Conservation (phyloP, 2,329 filamentous ascomycete species). For the Bipolaris oryzae region DNA sequence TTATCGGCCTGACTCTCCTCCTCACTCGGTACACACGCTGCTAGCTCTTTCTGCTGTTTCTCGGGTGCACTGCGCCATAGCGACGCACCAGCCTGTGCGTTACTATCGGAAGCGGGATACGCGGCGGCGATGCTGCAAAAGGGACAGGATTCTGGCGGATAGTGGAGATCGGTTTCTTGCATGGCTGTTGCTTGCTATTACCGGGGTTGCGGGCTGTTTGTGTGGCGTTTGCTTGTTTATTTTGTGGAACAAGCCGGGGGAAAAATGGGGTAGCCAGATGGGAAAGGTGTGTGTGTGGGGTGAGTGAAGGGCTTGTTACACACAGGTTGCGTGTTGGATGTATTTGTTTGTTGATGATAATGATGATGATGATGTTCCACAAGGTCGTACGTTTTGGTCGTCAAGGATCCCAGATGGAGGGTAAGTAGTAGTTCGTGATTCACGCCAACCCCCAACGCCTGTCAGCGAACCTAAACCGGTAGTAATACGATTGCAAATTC, state of each 20-base stretch:
- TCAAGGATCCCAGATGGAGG: too few relatives aligned
- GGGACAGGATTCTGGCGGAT: slow-evolving; percentile 56
- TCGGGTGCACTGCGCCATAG: slow-evolving; percentile 13
- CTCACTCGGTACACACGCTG: slow-evolving; percentile 32
- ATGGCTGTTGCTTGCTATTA: slow-evolving; percentile 17
- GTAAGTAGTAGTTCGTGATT: too few relatives aligned
- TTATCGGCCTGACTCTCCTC: slow-evolving; percentile 33
- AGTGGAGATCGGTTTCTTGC: slow-evolving; percentile 45
- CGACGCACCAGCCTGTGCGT: slow-evolving; percentile 1
- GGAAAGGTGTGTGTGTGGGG: too few relatives aligned
- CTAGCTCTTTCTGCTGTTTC: slow-evolving; percentile 17
- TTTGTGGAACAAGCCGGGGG: not conserved
- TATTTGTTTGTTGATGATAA: too few relatives aligned
- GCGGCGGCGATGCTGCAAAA: slow-evolving; percentile 64
- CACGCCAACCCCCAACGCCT: too few relatives aligned
- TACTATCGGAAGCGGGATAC: slow-evolving; percentile 48
- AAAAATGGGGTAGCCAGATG: not conserved
- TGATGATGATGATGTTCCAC: too few relatives aligned
- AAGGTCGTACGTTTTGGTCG: too few relatives aligned
- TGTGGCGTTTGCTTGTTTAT: too few relatives aligned
- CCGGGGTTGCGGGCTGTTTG: too few relatives aligned
- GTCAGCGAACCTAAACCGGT: too few relatives aligned
- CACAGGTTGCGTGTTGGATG: too few relatives aligned
- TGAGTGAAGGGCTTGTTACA: not conserved
- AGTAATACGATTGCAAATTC: too few relatives aligned